These are phyloP conservation scores for Aurantiochytrium sp. DNA, from an alignment of 108 stramenopile genomes.

Conservation along the genomic window DNA sequence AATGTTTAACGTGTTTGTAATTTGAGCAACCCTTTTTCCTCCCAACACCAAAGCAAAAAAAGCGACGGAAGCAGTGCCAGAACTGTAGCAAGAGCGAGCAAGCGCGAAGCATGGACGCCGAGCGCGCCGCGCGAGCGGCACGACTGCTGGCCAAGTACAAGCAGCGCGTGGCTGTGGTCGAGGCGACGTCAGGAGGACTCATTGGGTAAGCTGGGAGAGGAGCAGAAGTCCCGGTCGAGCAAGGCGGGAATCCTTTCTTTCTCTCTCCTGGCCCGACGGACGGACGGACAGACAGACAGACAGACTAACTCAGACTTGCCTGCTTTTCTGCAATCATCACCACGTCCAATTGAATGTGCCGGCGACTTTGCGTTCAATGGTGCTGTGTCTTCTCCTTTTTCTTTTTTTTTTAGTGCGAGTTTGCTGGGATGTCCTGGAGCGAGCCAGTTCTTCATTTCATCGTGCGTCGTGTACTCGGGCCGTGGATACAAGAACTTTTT, in stretches of 20 bases:
- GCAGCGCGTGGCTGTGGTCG: conserved; percentile 2
- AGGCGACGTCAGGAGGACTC: background rate
- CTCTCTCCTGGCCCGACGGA: background rate
- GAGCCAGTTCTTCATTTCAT: background rate
- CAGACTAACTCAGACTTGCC: background rate
- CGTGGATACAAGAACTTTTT: background rate
- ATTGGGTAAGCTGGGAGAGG: background rate
- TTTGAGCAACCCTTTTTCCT: no score
- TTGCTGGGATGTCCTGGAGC: background rate
- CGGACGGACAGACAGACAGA: background rate
- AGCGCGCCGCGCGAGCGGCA: background rate
- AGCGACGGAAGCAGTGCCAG: no score
- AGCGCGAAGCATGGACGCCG: background rate
- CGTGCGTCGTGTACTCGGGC: background rate
- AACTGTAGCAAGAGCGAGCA: no score
- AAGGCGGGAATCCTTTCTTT: no score
- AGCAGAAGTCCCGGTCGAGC: no score
- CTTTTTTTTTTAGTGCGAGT: background rate
- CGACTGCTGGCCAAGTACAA: background rate
- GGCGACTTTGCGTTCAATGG: background rate
- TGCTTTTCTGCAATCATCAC: no score
- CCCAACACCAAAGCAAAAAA: no score
- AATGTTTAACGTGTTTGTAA: no score
- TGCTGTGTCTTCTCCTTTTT: background rate
- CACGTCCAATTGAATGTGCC: background rate